Percentiles rank a stretch among this genome's conserved stretches.
These are phyloP conservation scores for Tulasnella sp. DNA, from an alignment of 768 basidiomycete species.

Conservation along the genomic window DNA sequence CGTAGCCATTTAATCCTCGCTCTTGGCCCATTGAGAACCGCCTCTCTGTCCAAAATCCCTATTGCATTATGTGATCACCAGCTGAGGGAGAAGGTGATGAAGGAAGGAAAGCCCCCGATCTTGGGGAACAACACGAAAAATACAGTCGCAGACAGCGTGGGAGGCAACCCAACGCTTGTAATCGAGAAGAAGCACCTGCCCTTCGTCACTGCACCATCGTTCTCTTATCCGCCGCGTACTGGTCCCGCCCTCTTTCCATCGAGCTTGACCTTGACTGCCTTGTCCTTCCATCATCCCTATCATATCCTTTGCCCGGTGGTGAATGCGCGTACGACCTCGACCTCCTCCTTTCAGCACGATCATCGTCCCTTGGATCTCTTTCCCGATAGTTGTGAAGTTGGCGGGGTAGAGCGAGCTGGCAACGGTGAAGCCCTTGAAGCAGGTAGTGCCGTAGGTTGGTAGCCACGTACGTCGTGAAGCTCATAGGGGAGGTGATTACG, in stretches of 20 bases:
- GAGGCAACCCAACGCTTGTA: background rate
- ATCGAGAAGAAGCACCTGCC: background rate
- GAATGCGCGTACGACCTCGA: slow-evolving; percentile 12
- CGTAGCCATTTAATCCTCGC: too few relatives aligned
- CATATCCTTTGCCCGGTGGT: background rate
- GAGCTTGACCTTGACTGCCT: slow-evolving; percentile 20
- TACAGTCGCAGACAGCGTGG: too few relatives aligned
- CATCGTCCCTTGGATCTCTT: slow-evolving; percentile 20
- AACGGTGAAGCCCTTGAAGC: too few relatives aligned
- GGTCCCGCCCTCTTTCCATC: slow-evolving; percentile 4
- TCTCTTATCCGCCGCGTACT: slow-evolving; percentile 2
- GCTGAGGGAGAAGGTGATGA: background rate
- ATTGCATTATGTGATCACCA: too few relatives aligned
- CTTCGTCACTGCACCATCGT: slow-evolving; percentile 4
- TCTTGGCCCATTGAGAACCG: too few relatives aligned
- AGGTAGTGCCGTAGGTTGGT: too few relatives aligned
- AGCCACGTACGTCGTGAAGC: too few relatives aligned
- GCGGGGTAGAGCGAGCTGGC: too few relatives aligned
- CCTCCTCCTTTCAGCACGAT: slow-evolving; percentile 4
- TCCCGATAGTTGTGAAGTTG: too few relatives aligned
- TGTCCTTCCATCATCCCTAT: slow-evolving; percentile 9
- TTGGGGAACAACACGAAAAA: background rate
- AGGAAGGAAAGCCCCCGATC: background rate
- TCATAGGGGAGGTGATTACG: too few relatives aligned
- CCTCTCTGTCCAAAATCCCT: too few relatives aligned